These are phyloP conservation scores for Plasmodium coatneyi DNA, from an alignment of 169 alveolate genomes.

Conservation along the genomic window DNA sequence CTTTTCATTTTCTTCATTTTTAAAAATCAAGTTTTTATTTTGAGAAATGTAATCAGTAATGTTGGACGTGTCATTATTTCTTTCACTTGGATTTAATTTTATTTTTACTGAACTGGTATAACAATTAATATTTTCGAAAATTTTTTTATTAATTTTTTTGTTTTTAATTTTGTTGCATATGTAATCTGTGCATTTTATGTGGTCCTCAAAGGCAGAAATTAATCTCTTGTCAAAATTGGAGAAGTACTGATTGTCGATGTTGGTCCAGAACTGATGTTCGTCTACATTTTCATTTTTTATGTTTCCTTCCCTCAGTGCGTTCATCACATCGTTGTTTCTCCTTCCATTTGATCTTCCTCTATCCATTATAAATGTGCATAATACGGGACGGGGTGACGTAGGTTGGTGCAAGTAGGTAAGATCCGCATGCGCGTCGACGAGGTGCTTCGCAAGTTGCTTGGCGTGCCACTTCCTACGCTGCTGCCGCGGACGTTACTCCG, in stretches of 20 bases:
- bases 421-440: not conserved
- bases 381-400: not conserved
- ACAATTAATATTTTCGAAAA: slow-evolving; percentile 46
- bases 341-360: slow-evolving; percentile 55
- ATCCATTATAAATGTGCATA: slow-evolving; percentile 55
- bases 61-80: slow-evolving; percentile 7
- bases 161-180: slow-evolving; percentile 64
- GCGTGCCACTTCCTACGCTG: not conserved
- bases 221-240: slow-evolving; percentile 61
- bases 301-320: slow-evolving; percentile 48
- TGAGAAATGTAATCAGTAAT: slow-evolving; percentile 1
- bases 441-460: not conserved
- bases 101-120: slow-evolving; percentile 57
- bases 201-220: slow-evolving; percentile 70
- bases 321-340: slow-evolving; percentile 47
- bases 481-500: not conserved
- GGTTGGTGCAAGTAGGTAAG: not conserved
- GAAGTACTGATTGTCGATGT: slow-evolving; percentile 62
- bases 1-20: not conserved
- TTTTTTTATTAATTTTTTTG: slow-evolving; percentile 51
- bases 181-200: slow-evolving; percentile 68
- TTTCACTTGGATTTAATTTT: slow-evolving; percentile 48
- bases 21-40: slow-evolving; percentile 33
- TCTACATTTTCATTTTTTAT: slow-evolving; percentile 42
- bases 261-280: slow-evolving; percentile 67